These are phyloP conservation scores for Fusarium sp. DNA, from an alignment of 2,329 filamentous ascomycete species.

Conservation along the genomic window DNA sequence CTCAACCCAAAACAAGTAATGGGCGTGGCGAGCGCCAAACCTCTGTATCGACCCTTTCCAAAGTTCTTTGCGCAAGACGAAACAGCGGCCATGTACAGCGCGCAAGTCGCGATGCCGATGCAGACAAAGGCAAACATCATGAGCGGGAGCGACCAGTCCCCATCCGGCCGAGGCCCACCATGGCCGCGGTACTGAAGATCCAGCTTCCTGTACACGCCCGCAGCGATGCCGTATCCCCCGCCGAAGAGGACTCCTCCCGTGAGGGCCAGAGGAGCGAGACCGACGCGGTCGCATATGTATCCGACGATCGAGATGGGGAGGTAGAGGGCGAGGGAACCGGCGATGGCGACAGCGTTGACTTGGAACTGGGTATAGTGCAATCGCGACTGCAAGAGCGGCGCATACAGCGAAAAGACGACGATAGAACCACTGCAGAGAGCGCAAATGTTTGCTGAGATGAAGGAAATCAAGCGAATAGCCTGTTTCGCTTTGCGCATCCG, in stretches of 20 bases:
- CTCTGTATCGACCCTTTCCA: conserved; percentile 86
- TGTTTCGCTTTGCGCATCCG: conserved; percentile 42
- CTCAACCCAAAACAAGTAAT: conserved; percentile 94
- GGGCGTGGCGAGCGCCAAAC: conserved; percentile 87
- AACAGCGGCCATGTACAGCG: conserved; percentile 91
- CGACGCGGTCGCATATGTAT: conserved; percentile 89
- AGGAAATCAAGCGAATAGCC: conserved; percentile 58
- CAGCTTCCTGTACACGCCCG: conserved; percentile 73
- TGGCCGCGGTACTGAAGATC: conserved; percentile 58
- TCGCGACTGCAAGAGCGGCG: conserved; percentile 85
- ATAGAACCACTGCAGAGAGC: conserved; percentile 89
- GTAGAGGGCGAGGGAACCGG: conserved; percentile 89
- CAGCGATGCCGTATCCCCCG: conserved; percentile 84
- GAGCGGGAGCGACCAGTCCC: conserved; percentile 75
- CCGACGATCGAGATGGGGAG: conserved; percentile 91
- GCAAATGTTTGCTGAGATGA: conserved; percentile 64
- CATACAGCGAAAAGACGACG: conserved; percentile 93
- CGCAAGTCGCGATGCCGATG: conserved; percentile 85
- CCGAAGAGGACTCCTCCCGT: conserved; percentile 80
- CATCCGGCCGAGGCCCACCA: conserved; percentile 54
- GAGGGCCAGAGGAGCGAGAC: conserved; percentile 80
- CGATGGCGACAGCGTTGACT: conserved; percentile 90
- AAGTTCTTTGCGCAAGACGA: conserved; percentile 99
- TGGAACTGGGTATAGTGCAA: conserved; percentile 91
- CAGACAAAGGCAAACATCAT: conserved; percentile 89